Percentiles rank a stretch among this genome's conserved stretches.
Conservation (phyloP, 2,329 filamentous ascomycete genomes). For the Lecanoromycetidae sp. region DNA sequence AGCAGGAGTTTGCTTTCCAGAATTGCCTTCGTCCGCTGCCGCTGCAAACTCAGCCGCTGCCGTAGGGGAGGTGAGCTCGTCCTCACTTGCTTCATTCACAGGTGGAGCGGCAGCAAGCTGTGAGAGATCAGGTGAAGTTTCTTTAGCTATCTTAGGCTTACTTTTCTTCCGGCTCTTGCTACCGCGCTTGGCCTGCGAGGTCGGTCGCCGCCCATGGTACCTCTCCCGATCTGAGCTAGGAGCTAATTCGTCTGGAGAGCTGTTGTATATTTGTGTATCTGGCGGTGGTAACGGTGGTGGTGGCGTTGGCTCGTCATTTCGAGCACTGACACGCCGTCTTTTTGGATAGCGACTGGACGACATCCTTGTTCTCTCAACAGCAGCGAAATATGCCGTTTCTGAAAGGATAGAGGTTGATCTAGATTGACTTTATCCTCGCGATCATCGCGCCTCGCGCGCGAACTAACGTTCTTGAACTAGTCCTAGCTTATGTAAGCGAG, state of each 20-base stretch:
- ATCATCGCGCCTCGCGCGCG: too few species aligned
- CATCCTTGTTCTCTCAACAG: neutral
- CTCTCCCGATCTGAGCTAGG: conserved; percentile 19
- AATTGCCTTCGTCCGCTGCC: too few species aligned
- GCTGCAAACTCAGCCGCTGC: neutral
- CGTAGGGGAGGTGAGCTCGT: conserved; percentile 1
- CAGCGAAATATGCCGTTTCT: neutral
- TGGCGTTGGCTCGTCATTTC: conserved; percentile 1
- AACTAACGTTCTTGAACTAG: too few species aligned
- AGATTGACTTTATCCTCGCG: neutral
- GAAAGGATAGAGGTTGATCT: neutral
- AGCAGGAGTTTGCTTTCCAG: too few species aligned
- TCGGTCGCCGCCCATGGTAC: neutral
- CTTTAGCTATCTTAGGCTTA: conserved; percentile 21
- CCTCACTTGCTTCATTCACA: conserved; percentile 20
- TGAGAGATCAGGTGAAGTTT: conserved; percentile 17
- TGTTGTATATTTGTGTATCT: conserved; percentile 25
- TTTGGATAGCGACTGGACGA: conserved; percentile 12
- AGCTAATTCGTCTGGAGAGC: conserved; percentile 37
- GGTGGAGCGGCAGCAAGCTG: conserved; percentile 19
- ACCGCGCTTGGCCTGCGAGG: neutral
- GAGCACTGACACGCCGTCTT: conserved; percentile 14
- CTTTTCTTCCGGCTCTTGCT: neutral
- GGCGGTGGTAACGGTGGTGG: neutral
- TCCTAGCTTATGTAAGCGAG: too few species aligned